phyloP scores from a whole-genome alignment of 192 early-diverging fungal genomes.

The Coemansia sp. region DNA sequence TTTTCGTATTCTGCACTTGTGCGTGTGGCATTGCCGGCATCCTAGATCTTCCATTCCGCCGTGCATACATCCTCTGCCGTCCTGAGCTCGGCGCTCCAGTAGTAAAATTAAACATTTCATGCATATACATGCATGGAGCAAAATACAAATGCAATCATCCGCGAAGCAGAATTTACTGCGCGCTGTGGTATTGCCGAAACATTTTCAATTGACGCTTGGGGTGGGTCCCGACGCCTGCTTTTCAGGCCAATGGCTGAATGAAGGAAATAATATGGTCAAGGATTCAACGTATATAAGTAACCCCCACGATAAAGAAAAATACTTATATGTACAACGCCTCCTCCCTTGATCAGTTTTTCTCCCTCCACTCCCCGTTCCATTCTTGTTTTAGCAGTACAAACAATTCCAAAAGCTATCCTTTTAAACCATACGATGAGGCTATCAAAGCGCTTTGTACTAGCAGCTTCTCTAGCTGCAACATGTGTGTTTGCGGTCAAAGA shows the following conservation, averaged over 20 bases:
- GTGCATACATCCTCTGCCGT: background rate
- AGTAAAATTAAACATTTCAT: background rate
- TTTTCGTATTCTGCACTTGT: background rate
- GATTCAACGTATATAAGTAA: slow-evolving; percentile 1
- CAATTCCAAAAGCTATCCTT: background rate
- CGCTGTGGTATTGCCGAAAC: background rate
- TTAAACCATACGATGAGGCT: background rate
- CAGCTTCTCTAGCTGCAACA: background rate
- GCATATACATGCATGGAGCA: background rate
- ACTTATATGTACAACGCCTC: slow-evolving; percentile 3
- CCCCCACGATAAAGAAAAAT: background rate
- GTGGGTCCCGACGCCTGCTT: no score
- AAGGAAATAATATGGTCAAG: background rate
- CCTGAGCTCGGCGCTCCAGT: background rate
- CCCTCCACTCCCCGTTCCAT: background rate
- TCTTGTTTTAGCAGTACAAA: background rate
- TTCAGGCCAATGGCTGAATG: no score
- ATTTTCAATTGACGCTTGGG: background rate
- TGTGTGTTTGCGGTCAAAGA: slow-evolving; percentile 1
- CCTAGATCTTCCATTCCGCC: background rate
- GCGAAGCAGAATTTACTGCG: slow-evolving; percentile 3
- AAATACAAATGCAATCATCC: slow-evolving; percentile 9
- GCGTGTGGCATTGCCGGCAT: slow-evolving; percentile 1
- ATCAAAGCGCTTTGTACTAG: background rate
- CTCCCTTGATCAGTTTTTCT: background rate